Conservation (phyloP, 148 eudicot species). For the Rhododendron williamsianum region DNA sequence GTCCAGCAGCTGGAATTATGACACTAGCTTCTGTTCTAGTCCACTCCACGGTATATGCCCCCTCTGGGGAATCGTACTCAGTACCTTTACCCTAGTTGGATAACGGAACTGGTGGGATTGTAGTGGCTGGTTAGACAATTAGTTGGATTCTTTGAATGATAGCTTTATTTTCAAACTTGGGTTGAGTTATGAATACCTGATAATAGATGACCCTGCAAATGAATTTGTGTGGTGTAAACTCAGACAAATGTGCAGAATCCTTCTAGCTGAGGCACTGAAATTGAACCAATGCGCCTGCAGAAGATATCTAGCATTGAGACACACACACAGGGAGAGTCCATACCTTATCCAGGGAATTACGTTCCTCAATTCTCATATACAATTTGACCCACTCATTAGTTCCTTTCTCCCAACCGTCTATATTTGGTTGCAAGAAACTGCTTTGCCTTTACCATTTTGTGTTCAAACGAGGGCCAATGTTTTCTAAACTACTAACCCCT, state of each 20-base stretch:
- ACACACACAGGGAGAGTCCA: too few species aligned
- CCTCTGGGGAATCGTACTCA: too few species aligned
- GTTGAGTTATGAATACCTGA: background rate
- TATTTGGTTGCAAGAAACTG: background rate
- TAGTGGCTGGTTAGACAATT: background rate
- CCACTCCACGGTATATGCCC: too few species aligned
- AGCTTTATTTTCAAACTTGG: background rate
- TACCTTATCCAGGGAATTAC: background rate
- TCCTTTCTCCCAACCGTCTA: background rate
- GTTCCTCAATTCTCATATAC: background rate
- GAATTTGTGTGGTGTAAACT: background rate
- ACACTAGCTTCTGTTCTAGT: too few species aligned
- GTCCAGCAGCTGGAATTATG: too few species aligned
- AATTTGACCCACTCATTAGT: background rate
- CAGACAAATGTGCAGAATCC: background rate
- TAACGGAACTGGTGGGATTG: too few species aligned
- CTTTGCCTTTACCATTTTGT: background rate
- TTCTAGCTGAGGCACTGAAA: background rate
- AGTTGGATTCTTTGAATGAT: background rate
- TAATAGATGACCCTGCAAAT: background rate
- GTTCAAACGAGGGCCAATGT: background rate
- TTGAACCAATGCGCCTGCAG: background rate
- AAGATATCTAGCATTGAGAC: background rate
- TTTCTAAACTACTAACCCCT: background rate
- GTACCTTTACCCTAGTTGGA: too few species aligned